phyloP scores from a whole-genome alignment of 2,329 filamentous ascomycete genomes.

The Colletotrichum higginsianum region DNA sequence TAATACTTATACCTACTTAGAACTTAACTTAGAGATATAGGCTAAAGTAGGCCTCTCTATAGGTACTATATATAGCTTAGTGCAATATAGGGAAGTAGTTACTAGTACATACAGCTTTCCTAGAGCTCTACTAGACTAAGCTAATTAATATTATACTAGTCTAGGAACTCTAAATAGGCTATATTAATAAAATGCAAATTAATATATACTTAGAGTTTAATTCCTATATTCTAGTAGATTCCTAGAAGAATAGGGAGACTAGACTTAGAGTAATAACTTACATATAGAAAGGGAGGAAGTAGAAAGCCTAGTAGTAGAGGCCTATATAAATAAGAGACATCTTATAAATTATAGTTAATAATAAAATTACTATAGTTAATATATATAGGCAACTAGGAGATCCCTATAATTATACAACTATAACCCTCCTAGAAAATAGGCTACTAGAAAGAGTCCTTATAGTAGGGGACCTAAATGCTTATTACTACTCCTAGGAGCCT shows the following conservation, averaged over 20 bases:
- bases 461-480: constrained; percentile 8
- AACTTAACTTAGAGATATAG: constrained; percentile 15
- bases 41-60: not conserved
- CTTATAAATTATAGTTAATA: constrained; percentile 7
- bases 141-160: constrained; percentile 5
- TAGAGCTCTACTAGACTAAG: constrained; percentile 12
- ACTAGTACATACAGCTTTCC: not conserved
- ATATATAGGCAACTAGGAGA: constrained; percentile 5
- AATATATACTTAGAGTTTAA: constrained; percentile 10
- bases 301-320: not conserved
- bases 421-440: not conserved
- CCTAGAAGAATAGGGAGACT: not conserved
- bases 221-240: not conserved
- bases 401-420: not conserved
- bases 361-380: constrained; percentile 2
- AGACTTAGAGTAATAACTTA: constrained; percentile 17
- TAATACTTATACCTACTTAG: constrained; percentile 12
- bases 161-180: constrained; percentile 14
- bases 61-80: not conserved
- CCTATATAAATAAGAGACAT: constrained; percentile 7
- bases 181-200: constrained; percentile 13
- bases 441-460: not conserved
- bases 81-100: constrained; percentile 5
- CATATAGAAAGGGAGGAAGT: not conserved
- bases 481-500: constrained; percentile 1